Base-by-base conservation (phyloP, 257 asterid genomes). In the Lithospermum erythrorhizon region DNA sequence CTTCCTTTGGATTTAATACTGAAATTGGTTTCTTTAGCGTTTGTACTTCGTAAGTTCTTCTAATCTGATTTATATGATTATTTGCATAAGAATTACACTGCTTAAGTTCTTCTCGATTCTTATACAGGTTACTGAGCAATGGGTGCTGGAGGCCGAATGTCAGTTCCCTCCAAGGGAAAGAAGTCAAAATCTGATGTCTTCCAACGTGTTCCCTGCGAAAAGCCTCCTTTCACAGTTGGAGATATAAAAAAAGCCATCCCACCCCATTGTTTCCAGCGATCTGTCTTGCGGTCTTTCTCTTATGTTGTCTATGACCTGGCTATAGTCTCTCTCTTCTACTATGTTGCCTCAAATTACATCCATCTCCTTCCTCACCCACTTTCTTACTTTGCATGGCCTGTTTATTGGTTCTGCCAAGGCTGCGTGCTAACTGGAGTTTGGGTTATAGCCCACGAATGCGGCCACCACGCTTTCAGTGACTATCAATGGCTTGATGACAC, bases 111-210 rank as follows among this genome's bases (percentile, higher is more conserved):
- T 51, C 19, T 6, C n/a, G n/a, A n/a, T 51, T 24, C 29, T 51
- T 20, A 24, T 65, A 74, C 80, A 82, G 94, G 74, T 76, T 61
- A 73, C 68, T 73, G 70, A 75, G 70, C 76, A 77, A 84, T 86
- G 93, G 95, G 95, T 68, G 94, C 88, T 6, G 94, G 94, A 59
- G 94, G 95, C 67, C 70, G 94, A 49, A 84, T 79, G 85, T 75
- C 83, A 3, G 78, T 71, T 52, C 87, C 86, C 47, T 68, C 72
- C 0, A 79, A 68, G 77, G 85, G 81, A 5, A 76, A 78, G 71
- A 74, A 62, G 64, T 22, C 69, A 4, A 72, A 77, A 61, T 16
- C 85, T 17, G 78, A 82, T 2, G 66, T 61, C 62, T 47, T 74
- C 66, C 72, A 73, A 64, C 78, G 90, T 16, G 90, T 81, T 61